Evolutionary conservation across 2,329 filamentous ascomycete genomes (phyloP).

Genomic region (Clonostachys chloroleuca): DNA sequence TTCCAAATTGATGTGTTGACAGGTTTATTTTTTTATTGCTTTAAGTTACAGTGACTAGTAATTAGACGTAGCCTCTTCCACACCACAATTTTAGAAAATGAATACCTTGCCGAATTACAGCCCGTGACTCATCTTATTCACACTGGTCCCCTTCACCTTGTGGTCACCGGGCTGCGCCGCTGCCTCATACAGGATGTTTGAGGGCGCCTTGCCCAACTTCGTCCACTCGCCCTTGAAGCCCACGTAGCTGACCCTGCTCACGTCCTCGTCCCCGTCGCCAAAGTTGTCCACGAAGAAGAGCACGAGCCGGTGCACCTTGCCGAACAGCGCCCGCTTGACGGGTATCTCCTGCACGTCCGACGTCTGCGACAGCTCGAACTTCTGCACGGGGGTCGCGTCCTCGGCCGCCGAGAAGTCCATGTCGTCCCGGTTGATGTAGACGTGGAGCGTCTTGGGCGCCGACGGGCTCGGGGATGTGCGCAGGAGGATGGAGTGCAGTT

Average conservation of each 20-base stretch:
- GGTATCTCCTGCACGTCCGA: constrained; percentile 82
- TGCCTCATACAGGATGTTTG: constrained; percentile 88
- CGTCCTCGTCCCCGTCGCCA: constrained; percentile 72
- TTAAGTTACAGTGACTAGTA: too few species aligned
- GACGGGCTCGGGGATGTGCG: constrained; percentile 68
- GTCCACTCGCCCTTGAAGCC: constrained; percentile 96
- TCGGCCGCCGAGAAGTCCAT: constrained; percentile 78
- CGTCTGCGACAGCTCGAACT: constrained; percentile 72
- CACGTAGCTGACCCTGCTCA: constrained; percentile 74
- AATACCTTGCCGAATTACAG: too few species aligned
- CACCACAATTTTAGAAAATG: too few species aligned
- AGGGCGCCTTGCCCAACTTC: constrained; percentile 65
- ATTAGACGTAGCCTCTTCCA: too few species aligned
- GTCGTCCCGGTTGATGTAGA: constrained; percentile 83
- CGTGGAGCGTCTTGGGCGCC: constrained; percentile 77
- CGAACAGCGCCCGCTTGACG: constrained; percentile 85
- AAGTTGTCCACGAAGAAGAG: constrained; percentile 95
- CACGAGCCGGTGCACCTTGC: constrained; percentile 73
- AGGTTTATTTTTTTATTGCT: too few species aligned
- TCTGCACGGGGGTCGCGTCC: constrained; percentile 68
- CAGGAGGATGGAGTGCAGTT: constrained; percentile 83
- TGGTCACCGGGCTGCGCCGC: constrained; percentile 91
- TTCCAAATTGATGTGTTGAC: too few species aligned
- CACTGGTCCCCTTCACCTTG: constrained; percentile 53
- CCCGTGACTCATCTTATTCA: constrained; percentile 44